phyloP scores from a whole-genome alignment of 805 yeast genomes.

The Sugiyamaella floridensis region DNA sequence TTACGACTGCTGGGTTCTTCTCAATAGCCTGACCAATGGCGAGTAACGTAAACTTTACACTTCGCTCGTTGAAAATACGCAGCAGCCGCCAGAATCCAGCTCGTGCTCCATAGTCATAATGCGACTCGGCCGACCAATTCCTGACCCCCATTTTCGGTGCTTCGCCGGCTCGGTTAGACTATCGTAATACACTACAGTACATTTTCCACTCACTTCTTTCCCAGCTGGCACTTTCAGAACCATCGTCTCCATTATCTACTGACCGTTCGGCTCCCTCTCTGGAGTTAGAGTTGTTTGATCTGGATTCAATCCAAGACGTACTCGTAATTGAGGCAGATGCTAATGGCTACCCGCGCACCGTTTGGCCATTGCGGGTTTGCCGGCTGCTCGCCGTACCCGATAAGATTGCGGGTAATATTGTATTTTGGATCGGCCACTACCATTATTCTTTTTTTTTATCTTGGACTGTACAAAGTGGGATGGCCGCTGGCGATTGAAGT shows the following conservation, averaged over 20 bases:
- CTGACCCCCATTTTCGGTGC: slow-evolving; percentile 5
- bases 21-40: slow-evolving; percentile 37
- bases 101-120: slow-evolving; percentile 33
- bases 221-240: slow-evolving; percentile 24
- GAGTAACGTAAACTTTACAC: slow-evolving; percentile 30
- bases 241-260: slow-evolving; percentile 28
- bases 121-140: slow-evolving; percentile 27
- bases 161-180: slow-evolving; percentile 5
- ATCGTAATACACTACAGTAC: neutral
- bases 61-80: slow-evolving; percentile 30
- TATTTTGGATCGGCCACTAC: slow-evolving; percentile 1
- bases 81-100: slow-evolving; percentile 33
- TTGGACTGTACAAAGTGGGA: too few species aligned
- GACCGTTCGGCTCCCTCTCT: slow-evolving; percentile 32
- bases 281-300: neutral
- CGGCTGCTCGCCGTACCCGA: slow-evolving; percentile 29
- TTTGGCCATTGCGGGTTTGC: slow-evolving; percentile 27
- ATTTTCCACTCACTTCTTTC: slow-evolving; percentile 11
- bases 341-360: slow-evolving; percentile 28
- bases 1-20: slow-evolving; percentile 31
- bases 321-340: slow-evolving; percentile 32
- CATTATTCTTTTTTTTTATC: neutral
- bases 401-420: slow-evolving; percentile 18
- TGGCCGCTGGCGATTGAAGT: neutral
- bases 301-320: neutral